phyloP scores from a whole-genome alignment of 768 basidiomycete species.

The Kwoniella dendrophila region DNA sequence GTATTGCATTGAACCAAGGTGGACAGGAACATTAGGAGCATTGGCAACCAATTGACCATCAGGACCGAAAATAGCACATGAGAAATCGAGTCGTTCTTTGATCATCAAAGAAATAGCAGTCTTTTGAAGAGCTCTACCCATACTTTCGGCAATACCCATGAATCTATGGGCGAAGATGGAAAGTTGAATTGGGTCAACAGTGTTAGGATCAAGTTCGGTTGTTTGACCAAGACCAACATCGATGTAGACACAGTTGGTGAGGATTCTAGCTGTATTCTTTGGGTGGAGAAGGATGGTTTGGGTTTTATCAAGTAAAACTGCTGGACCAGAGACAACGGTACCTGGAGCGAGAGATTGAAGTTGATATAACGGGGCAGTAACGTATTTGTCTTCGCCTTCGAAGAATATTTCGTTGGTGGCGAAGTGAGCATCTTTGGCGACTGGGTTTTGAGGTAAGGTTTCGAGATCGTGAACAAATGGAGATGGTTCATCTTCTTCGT shows the following conservation, averaged over 20 bases:
- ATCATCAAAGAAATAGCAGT: conserved; percentile 93
- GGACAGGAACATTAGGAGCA: conserved; percentile 60
- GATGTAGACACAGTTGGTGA: conserved; percentile 33
- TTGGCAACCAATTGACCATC: conserved; percentile 93
- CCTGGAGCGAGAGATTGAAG: conserved; percentile 29
- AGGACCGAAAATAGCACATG: conserved; percentile 87
- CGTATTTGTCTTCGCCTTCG: conserved; percentile 22
- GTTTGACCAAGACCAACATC: conserved; percentile 36
- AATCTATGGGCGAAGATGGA: conserved; percentile 94
- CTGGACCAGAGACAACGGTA: conserved; percentile 65
- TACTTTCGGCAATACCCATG: conserved; percentile 95
- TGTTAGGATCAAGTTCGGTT: conserved; percentile 17
- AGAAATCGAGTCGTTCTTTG: conserved; percentile 89
- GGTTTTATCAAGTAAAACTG: conserved; percentile 91
- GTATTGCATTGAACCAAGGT: conserved; percentile 38
- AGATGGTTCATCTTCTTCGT: conserved; percentile 15
- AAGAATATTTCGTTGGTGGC: conserved; percentile 28
- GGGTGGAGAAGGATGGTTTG: conserved; percentile 91
- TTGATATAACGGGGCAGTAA: conserved; percentile 20
- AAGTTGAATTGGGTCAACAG: conserved; percentile 60
- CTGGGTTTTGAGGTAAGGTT: background rate
- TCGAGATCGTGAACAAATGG: conserved; percentile 20
- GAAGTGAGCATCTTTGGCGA: conserved; percentile 13
- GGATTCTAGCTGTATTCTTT: conserved; percentile 27
- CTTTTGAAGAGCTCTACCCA: conserved; percentile 87